A percentile compares a stretch with the other conserved stretches of the same genome.
phyloP scores from a whole-genome alignment of 306 rosid genomes.

The Erythrophleum fordii region DNA sequence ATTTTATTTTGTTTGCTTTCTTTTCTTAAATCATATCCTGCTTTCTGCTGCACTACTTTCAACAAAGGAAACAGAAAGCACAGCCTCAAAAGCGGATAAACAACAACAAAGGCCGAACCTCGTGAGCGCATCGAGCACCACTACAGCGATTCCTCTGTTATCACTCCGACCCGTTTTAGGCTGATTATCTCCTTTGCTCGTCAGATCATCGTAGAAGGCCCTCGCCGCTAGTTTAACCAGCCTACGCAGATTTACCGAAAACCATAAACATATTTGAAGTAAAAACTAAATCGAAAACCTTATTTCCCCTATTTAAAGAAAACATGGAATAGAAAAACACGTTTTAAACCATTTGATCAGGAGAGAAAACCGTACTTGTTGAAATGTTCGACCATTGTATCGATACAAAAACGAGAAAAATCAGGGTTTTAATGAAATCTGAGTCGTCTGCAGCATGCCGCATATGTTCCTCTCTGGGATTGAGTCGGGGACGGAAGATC shows the following conservation, averaged over 20 bases:
- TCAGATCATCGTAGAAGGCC: slow-evolving; percentile 89
- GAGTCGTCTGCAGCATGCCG: neutral
- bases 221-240: slow-evolving; percentile 90
- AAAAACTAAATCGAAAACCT: neutral
- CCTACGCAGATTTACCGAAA: slow-evolving; percentile 45
- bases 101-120: slow-evolving; percentile 54
- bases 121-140: slow-evolving; percentile 94
- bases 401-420: neutral
- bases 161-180: slow-evolving; percentile 91
- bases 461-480: neutral
- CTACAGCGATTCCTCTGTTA: slow-evolving; percentile 98
- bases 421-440: neutral
- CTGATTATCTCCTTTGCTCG: slow-evolving; percentile 89
- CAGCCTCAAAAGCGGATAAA: slow-evolving; percentile 10
- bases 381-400: slow-evolving; percentile 60
- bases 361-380: slow-evolving; percentile 59
- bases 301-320: neutral
- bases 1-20: slow-evolving; percentile 7
- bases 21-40: neutral
- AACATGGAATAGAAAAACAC: neutral
- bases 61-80: slow-evolving; percentile 15
- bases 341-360: neutral
- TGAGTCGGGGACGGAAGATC: neutral
- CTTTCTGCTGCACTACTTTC: neutral
- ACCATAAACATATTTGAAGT: neutral